Evolutionary conservation across 306 rosid species (phyloP).

Genomic region (Pyrus communis): DNA sequence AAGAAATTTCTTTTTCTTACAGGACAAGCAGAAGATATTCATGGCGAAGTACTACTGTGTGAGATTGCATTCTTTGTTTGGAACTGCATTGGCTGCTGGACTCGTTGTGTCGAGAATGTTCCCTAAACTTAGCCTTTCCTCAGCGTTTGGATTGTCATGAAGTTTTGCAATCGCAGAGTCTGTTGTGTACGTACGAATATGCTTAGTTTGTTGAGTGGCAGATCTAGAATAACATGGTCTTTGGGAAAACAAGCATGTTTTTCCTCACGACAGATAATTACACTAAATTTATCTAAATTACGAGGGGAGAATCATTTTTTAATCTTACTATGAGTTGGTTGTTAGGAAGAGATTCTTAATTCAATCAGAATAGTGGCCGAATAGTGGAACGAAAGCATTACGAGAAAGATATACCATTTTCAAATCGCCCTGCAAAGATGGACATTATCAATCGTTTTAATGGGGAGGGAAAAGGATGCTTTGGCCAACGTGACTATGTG

Average conservation of each 20-base stretch:
- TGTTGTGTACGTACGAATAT: background rate
- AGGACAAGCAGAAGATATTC: slow-evolving; percentile 84
- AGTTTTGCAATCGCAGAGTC: background rate
- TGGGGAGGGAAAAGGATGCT: too few relatives aligned
- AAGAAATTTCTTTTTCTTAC: slow-evolving; percentile 7
- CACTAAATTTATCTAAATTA: too few relatives aligned
- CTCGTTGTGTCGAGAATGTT: slow-evolving; percentile 51
- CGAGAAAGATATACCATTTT: too few relatives aligned
- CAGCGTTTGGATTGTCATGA: slow-evolving; percentile 14
- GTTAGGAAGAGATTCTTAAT: too few relatives aligned
- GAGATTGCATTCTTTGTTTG: slow-evolving; percentile 75
- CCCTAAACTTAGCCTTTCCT: slow-evolving; percentile 5
- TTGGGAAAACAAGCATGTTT: background rate
- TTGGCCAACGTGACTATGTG: too few relatives aligned
- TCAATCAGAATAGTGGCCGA: too few relatives aligned
- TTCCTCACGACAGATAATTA: too few relatives aligned
- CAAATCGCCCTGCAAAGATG: too few relatives aligned
- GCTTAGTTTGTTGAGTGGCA: background rate
- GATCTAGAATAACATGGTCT: background rate
- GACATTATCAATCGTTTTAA: too few relatives aligned
- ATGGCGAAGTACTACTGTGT: slow-evolving; percentile 92
- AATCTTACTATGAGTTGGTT: too few relatives aligned
- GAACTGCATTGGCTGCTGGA: slow-evolving; percentile 72
- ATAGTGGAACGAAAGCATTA: too few relatives aligned
- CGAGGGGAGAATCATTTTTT: too few relatives aligned